Percentiles rank a stretch among this genome's conserved stretches.
Evolutionary conservation across 1,139 yeast genomes (phyloP).

Genomic region (Cylindricascospora bacillispora): DNA sequence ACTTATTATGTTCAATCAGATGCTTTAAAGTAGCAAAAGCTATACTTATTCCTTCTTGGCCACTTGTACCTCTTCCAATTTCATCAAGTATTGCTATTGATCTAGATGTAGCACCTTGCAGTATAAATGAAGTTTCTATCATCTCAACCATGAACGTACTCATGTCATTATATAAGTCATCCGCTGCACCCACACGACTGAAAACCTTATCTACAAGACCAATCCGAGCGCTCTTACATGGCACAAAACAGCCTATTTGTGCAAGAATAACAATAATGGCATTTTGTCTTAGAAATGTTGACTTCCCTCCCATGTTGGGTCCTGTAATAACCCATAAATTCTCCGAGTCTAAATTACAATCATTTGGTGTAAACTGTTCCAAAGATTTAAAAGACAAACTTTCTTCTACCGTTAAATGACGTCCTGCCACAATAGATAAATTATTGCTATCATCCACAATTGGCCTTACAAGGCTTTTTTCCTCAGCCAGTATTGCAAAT

Average conservation of each 20-base stretch:
- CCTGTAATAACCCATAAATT: conserved; percentile 73
- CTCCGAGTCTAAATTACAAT: conserved; percentile 33
- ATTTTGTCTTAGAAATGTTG: conserved; percentile 78
- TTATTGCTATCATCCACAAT: conserved; percentile 35
- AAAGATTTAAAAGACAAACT: conserved; percentile 35
- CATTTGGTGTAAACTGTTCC: conserved; percentile 51
- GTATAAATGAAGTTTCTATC: conserved; percentile 82
- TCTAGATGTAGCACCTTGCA: conserved; percentile 58
- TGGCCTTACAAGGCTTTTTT: conserved; percentile 56
- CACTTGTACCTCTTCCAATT: conserved; percentile 93
- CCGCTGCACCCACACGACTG: conserved; percentile 86
- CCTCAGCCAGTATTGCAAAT: conserved; percentile 58
- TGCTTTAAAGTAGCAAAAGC: conserved; percentile 71
- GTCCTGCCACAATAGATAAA: conserved; percentile 44
- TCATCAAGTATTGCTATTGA: conserved; percentile 89
- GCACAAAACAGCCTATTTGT: conserved; percentile 83
- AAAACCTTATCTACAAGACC: conserved; percentile 80
- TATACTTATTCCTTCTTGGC: conserved; percentile 77
- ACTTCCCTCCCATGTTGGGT: conserved; percentile 97
- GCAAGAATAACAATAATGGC: conserved; percentile 77
- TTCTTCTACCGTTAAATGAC: conserved; percentile 84
- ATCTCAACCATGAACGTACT: conserved; percentile 97
- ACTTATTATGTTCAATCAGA: conserved; percentile 41
- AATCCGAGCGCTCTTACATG: conserved; percentile 57
- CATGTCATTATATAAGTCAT: conserved; percentile 72